Evolutionary conservation across 352 stramenopile genomes (phyloP).

Genomic region (Phytopythium ostracodes): DNA sequence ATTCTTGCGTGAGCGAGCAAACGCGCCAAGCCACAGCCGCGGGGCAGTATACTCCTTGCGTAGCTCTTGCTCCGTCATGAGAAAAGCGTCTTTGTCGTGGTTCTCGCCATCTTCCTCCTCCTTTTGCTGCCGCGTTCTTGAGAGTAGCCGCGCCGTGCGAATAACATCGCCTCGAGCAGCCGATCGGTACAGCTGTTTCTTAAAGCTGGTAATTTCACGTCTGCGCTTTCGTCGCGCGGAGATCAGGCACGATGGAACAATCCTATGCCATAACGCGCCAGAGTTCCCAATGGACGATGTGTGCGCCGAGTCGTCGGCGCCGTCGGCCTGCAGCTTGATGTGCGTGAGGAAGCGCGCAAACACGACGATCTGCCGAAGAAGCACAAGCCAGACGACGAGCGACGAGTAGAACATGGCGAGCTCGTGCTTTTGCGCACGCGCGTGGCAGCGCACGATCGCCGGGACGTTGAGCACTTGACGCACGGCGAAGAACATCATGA

Average conservation of each 20-base stretch:
- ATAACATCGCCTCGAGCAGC: conserved; percentile 45
- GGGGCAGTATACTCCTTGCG: conserved; percentile 29
- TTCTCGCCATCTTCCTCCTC: conserved; percentile 1
- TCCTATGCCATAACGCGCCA: background rate
- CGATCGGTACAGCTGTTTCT: conserved; percentile 60
- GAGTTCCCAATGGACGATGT: conserved; percentile 50
- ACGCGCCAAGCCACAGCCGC: conserved; percentile 57
- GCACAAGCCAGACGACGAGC: conserved; percentile 46
- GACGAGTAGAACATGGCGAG: conserved; percentile 56
- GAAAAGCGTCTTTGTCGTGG: background rate
- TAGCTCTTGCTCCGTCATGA: conserved; percentile 2
- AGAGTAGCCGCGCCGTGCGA: conserved; percentile 37
- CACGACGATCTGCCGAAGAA: conserved; percentile 59
- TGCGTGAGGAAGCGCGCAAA: conserved; percentile 76
- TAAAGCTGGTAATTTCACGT: conserved; percentile 40
- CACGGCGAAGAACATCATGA: conserved; percentile 54
- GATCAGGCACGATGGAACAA: conserved; percentile 21
- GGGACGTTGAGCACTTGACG: conserved; percentile 41
- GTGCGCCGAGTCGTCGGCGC: conserved; percentile 58
- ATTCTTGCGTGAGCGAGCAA: conserved; percentile 69
- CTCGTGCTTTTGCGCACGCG: conserved; percentile 23
- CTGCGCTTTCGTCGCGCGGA: conserved; percentile 21
- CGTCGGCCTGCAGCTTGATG: conserved; percentile 68
- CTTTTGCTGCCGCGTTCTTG: conserved; percentile 28
- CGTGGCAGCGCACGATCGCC: conserved; percentile 42